Percentiles rank a stretch among this genome's conserved stretches.
Conservation (phyloP, 768 basidiomycete genomes). For the Boletus barrowsii region DNA sequence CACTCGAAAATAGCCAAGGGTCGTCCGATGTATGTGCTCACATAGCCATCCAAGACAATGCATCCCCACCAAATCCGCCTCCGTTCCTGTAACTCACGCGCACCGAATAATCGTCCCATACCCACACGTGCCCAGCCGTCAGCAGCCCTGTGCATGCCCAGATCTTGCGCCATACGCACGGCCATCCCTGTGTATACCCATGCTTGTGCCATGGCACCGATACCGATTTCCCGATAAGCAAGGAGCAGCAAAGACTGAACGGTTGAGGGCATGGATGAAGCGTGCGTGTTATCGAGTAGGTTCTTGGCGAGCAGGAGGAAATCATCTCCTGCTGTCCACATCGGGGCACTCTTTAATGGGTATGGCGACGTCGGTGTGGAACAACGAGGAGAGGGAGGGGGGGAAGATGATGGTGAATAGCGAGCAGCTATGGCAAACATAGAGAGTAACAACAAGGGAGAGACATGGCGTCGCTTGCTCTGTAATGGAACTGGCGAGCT, state of each 20-base stretch:
- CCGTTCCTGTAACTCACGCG: slow-evolving; percentile 64
- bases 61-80: slow-evolving; percentile 78
- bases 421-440: slow-evolving; percentile 85
- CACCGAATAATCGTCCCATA: slow-evolving; percentile 55
- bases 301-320: slow-evolving; percentile 67
- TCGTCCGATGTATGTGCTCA: slow-evolving; percentile 75
- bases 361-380: slow-evolving; percentile 29
- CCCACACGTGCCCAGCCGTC: slow-evolving; percentile 70
- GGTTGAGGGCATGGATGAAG: slow-evolving; percentile 68
- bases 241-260: slow-evolving; percentile 78
- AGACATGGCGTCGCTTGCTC: slow-evolving; percentile 45
- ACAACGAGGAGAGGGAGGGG: slow-evolving; percentile 29
- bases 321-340: slow-evolving; percentile 81
- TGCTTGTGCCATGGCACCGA: slow-evolving; percentile 84
- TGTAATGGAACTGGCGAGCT: slow-evolving; percentile 36
- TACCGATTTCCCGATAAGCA: slow-evolving; percentile 83
- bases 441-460: slow-evolving; percentile 69
- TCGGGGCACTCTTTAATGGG: slow-evolving; percentile 48
- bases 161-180: slow-evolving; percentile 88
- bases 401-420: slow-evolving; percentile 41
- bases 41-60: slow-evolving; percentile 75
- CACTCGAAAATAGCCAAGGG: slow-evolving; percentile 71
- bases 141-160: slow-evolving; percentile 79
- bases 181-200: slow-evolving; percentile 89
- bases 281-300: slow-evolving; percentile 63